Evolutionary conservation across 2,329 filamentous ascomycete genomes (phyloP).

Genomic region (Aureobasidium sp.): DNA sequence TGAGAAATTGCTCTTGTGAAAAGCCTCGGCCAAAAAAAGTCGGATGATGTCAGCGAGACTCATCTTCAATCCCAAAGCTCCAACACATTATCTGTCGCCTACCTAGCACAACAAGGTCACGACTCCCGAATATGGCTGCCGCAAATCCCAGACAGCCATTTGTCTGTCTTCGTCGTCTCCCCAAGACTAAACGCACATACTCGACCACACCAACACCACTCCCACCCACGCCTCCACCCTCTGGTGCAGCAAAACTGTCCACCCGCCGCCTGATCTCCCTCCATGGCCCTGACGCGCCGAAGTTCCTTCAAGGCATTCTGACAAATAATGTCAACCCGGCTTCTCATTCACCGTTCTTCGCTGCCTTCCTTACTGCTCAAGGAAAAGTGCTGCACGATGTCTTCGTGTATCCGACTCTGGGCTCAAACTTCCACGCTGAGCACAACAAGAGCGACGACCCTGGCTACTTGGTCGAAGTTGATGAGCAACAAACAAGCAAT

Average conservation of each 20-base stretch:
- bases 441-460: constrained; percentile 29
- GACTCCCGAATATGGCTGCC: not conserved
- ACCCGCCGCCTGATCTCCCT: constrained; percentile 74
- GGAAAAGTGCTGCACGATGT: constrained; percentile 84
- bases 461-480: constrained; percentile 75
- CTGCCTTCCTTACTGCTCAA: constrained; percentile 73
- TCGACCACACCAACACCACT: not conserved
- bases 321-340: constrained; percentile 58
- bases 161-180: constrained; percentile 15
- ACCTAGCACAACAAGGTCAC: not conserved
- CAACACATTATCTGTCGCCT: not conserved
- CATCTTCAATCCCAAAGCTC: not conserved
- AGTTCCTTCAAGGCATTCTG: constrained; percentile 82
- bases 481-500: constrained; percentile 55
- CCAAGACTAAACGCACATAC: not conserved
- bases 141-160: not conserved
- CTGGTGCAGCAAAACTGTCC: constrained; percentile 51
- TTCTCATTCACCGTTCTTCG: constrained; percentile 57
- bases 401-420: constrained; percentile 68
- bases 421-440: constrained; percentile 24
- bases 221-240: constrained; percentile 44
- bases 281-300: constrained; percentile 68
- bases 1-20: not conserved
- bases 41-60: constrained; percentile 12
- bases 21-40: constrained; percentile 10